Evolutionary conservation across 441 rosid genomes (phyloP).

Genomic region (Pelargonium fulgidum): DNA sequence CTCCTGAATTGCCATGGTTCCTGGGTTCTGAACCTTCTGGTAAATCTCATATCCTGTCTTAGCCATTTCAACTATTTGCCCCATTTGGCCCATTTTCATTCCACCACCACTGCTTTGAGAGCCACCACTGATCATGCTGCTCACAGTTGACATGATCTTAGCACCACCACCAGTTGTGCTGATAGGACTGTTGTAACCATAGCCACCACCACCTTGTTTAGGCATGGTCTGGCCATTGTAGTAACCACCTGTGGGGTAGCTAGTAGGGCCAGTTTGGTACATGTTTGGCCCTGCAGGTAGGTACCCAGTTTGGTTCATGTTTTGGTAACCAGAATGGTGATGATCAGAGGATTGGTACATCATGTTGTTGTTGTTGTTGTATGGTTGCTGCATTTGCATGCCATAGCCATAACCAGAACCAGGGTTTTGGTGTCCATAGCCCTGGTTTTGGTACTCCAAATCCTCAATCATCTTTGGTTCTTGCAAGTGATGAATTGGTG

Average conservation of each 20-base stretch:
- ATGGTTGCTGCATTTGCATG: neutral
- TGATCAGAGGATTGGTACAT: no score
- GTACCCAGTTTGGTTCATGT: conserved; percentile 1
- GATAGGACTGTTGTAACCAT: neutral
- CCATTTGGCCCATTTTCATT: neutral
- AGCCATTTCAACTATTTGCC: neutral
- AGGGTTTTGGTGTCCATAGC: neutral
- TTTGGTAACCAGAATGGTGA: neutral
- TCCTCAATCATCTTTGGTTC: neutral
- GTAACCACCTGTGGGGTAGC: neutral
- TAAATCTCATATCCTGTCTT: neutral
- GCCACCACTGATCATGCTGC: conserved; percentile 1
- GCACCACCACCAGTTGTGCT: neutral
- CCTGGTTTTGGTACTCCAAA: conserved; percentile 3
- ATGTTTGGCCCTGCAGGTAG: neutral
- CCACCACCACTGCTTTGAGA: neutral
- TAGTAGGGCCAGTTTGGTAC: neutral
- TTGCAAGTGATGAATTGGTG: neutral
- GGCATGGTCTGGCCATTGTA: neutral
- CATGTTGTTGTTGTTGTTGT: neutral
- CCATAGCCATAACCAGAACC: neutral
- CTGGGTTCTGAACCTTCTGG: conserved; percentile 1
- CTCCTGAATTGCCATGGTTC: neutral
- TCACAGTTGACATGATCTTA: conserved; percentile 4
- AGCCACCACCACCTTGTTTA: neutral